Evolutionary conservation across 768 basidiomycete species (phyloP).

Genomic region (Galerina sulciceps): DNA sequence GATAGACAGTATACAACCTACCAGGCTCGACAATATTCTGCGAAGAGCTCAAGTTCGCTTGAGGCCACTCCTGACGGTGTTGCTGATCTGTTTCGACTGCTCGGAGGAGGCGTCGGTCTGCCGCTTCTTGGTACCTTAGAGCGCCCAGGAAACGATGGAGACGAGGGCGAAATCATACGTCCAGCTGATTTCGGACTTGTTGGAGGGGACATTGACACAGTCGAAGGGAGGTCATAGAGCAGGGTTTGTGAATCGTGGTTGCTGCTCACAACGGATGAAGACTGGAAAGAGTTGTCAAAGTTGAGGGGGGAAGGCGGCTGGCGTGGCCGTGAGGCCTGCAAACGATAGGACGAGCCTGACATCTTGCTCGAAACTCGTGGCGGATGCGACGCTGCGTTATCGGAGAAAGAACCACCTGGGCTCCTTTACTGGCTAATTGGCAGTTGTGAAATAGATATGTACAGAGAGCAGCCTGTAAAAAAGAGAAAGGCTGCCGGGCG

Average conservation of each 20-base stretch:
- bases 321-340: conserved; percentile 66
- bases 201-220: conserved; percentile 60
- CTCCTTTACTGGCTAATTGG: conserved; percentile 8
- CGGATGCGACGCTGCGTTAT: conserved; percentile 19
- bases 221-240: conserved; percentile 76
- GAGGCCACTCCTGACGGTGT: conserved; percentile 70
- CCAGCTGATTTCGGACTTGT: conserved; percentile 51
- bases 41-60: conserved; percentile 79
- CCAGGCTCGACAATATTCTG: conserved; percentile 80
- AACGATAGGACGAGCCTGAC: conserved; percentile 66
- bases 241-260: conserved; percentile 61
- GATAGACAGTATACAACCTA: conserved; percentile 34
- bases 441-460: conserved; percentile 19
- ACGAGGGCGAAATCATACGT: conserved; percentile 55
- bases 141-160: conserved; percentile 58
- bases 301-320: conserved; percentile 66
- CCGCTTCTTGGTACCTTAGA: conserved; percentile 53
- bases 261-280: conserved; percentile 43
- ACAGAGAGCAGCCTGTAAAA: conserved; percentile 14
- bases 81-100: conserved; percentile 62
- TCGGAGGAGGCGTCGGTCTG: conserved; percentile 62
- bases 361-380: conserved; percentile 38
- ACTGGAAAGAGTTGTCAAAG: conserved; percentile 50
- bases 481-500: conserved; percentile 10
- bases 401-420: conserved; percentile 27